These are phyloP conservation scores for Penicillium roqueforti DNA, from an alignment of 495 filamentous ascomycete genomes.

Conservation along the genomic window DNA sequence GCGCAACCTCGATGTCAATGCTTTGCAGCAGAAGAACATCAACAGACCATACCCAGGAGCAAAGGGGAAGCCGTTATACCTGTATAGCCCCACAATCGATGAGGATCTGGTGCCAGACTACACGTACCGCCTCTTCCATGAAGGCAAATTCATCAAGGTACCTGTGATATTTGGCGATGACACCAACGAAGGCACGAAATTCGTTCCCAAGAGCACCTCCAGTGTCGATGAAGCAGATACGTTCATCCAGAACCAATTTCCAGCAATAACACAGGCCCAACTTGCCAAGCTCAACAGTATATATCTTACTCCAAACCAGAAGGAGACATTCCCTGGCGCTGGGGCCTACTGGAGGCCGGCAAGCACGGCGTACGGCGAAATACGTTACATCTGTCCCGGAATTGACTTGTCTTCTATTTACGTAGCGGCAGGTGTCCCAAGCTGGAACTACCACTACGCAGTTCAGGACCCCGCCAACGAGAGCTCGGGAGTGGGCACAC, in stretches of 20 bases:
- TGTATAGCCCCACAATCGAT: conserved; percentile 59
- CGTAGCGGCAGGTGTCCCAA: conserved; percentile 31
- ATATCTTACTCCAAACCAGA: conserved; percentile 50
- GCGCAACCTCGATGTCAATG: conserved; percentile 43
- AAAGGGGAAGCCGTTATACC: conserved; percentile 46
- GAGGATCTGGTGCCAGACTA: conserved; percentile 54
- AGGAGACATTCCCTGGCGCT: conserved; percentile 37
- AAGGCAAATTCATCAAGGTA: conserved; percentile 61
- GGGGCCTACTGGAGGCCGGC: conserved; percentile 57
- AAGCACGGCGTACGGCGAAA: conserved; percentile 62
- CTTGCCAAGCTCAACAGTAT: conserved; percentile 52
- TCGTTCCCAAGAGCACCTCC: conserved; percentile 50
- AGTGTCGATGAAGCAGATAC: conserved; percentile 41
- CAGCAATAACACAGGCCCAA: conserved; percentile 49
- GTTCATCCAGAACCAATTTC: conserved; percentile 63
- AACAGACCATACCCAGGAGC: conserved; percentile 52
- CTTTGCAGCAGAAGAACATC: conserved; percentile 52
- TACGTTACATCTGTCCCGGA: conserved; percentile 69
- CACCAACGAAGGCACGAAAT: conserved; percentile 67
- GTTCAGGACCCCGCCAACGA: conserved; percentile 51
- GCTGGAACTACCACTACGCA: conserved; percentile 65
- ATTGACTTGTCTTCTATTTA: conserved; percentile 51
- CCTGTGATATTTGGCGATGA: conserved; percentile 68
- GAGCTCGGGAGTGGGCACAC: conserved; percentile 52
- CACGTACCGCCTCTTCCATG: conserved; percentile 54